These are phyloP conservation scores for Penicillium aurantiogriseum DNA, from an alignment of 2,329 filamentous ascomycete species.

Conservation along the genomic window DNA sequence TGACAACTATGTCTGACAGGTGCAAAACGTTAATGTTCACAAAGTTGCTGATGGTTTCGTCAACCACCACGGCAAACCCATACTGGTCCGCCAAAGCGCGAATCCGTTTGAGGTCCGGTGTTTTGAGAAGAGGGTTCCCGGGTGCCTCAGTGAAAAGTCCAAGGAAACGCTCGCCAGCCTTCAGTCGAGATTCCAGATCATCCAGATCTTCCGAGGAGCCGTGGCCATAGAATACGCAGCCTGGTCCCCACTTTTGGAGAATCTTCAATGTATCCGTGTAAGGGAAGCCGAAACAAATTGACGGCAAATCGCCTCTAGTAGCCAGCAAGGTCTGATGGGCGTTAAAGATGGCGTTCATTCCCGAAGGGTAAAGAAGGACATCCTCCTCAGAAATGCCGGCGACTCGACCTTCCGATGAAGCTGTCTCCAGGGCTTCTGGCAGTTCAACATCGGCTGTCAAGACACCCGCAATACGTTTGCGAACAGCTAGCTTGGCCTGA, in stretches of 20 bases:
- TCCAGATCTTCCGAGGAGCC: constrained; percentile 76
- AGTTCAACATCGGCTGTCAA: constrained; percentile 71
- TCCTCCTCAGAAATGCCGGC: constrained; percentile 74
- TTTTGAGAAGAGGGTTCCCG: constrained; percentile 82
- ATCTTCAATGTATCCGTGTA: constrained; percentile 97
- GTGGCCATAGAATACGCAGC: constrained; percentile 82
- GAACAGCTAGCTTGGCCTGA: constrained; percentile 81
- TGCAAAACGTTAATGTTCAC: constrained; percentile 92
- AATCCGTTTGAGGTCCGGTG: constrained; percentile 81
- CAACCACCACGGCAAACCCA: constrained; percentile 85
- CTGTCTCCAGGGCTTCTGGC: constrained; percentile 54
- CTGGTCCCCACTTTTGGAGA: constrained; percentile 88
- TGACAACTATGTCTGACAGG: constrained; percentile 86
- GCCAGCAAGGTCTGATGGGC: constrained; percentile 72
- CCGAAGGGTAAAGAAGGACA: constrained; percentile 82
- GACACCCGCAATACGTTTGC: constrained; percentile 82
- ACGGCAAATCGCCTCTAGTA: constrained; percentile 64
- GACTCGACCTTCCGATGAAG: constrained; percentile 36
- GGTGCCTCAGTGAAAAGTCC: constrained; percentile 94
- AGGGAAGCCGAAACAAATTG: constrained; percentile 93
- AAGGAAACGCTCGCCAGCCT: constrained; percentile 71
- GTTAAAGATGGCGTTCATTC: constrained; percentile 95
- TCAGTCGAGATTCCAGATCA: constrained; percentile 71
- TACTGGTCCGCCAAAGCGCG: constrained; percentile 74
- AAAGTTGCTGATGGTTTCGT: constrained; percentile 96